Base-by-base conservation (phyloP, 2,329 filamentous ascomycete species). In the Fusarium sp. region DNA sequence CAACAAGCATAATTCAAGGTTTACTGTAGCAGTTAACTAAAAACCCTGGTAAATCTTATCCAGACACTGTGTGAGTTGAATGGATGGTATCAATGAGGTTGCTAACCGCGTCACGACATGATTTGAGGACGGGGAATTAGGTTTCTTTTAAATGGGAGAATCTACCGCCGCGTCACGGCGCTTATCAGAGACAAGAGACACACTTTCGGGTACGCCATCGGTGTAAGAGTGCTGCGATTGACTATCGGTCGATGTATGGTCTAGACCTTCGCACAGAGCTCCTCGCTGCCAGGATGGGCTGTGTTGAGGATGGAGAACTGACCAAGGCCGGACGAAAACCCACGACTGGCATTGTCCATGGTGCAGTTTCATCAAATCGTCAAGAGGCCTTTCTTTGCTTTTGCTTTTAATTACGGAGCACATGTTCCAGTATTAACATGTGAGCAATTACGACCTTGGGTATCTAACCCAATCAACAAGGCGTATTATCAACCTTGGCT, bases 101-200 rank as follows among this genome's bases (percentile, higher is more conserved):
- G 24, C 47, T 60, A 69, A 53, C 59, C 63, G 57, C 57, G 55
- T 69, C 62, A 71, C 66, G 59, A 52, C 52, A 61, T 65, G 59
- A 65, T 25, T 20, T 53, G 18, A 27, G 49, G 20, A 45, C 18
- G 38, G 25, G 24, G 18, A 10, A 32, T 25, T 20, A 30, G n/a
- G 40, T 32, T 51, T 24, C 45, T 16, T 47, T 47, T 25, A 40
- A 43, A 44, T 40, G 22, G 29, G 22, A 56, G 7, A 44, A 22
- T 42, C 32, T 22, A 61, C 43, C 45, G 43, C 45, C 46, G 59
- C 55, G 27, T 61, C 51, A 59, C 32, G 27, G 47, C 64, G 52
- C 54, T 69, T 71, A 55, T 69, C 47, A 42, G 30, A 43, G 32
- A 34, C 27, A 30, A 30, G 25, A 47, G 50, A 47, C 27, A 30